These are phyloP conservation scores for Colletotrichum simmondsii DNA, from an alignment of 2,329 filamentous ascomycete species.

Conservation along the genomic window DNA sequence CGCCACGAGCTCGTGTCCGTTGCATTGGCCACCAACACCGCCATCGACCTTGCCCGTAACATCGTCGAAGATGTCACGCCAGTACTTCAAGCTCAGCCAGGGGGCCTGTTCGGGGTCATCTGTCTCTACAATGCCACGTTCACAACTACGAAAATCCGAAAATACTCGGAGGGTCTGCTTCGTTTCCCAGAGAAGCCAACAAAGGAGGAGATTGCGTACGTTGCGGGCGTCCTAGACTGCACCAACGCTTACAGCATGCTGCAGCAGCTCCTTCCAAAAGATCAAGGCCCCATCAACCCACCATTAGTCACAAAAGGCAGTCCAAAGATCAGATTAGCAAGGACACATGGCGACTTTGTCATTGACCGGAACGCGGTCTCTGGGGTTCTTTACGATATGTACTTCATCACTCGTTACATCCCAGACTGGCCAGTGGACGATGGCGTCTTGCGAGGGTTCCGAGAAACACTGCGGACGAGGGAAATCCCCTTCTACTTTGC, in stretches of 20 bases:
- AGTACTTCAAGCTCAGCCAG: background rate
- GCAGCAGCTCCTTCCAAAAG: background rate
- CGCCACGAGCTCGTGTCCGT: background rate
- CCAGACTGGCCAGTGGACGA: background rate
- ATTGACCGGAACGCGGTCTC: background rate
- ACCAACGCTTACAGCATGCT: background rate
- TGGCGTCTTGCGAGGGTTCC: background rate
- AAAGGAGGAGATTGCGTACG: background rate
- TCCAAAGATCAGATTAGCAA: background rate
- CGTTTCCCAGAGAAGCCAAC: background rate
- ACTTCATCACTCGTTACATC: background rate
- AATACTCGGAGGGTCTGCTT: background rate
- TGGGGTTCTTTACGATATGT: background rate
- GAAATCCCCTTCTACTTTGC: background rate
- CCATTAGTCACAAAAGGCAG: background rate
- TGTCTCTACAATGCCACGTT: background rate
- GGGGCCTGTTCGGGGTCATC: background rate
- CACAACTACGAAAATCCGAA: background rate
- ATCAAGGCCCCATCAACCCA: background rate
- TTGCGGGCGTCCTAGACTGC: background rate
- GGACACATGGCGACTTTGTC: background rate
- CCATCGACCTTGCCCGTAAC: background rate
- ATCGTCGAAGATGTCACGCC: background rate
- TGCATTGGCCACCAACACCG: background rate
- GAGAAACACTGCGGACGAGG: background rate